These are phyloP conservation scores for Mucor plumbeus DNA, from an alignment of 371 early-diverging fungal species.

Conservation along the genomic window DNA sequence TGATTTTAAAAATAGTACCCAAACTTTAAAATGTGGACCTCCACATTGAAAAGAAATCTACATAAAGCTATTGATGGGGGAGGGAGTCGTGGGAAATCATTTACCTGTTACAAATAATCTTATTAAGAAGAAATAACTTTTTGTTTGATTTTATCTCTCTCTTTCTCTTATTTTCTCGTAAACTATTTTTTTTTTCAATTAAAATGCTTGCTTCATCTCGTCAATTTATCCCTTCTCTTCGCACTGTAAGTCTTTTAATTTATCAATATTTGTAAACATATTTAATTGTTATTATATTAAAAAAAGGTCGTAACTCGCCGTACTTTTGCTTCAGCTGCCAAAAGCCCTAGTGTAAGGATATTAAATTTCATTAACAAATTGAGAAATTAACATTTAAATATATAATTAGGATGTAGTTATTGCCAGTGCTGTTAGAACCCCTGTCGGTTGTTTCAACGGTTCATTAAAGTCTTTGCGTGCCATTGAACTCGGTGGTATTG, in stretches of 20 bases:
- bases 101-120: slow-evolving; percentile 11
- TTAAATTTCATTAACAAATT: no score
- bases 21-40: background rate
- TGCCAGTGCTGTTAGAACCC: slow-evolving; percentile 71
- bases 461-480: slow-evolving; percentile 69
- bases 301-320: slow-evolving; percentile 28
- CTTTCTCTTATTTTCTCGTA: slow-evolving; percentile 13
- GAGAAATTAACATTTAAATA: no score
- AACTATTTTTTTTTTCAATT: slow-evolving; percentile 10
- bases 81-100: slow-evolving; percentile 14
- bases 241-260: slow-evolving; percentile 4
- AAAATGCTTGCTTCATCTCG: slow-evolving; percentile 37
- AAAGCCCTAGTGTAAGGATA: slow-evolving; percentile 40
- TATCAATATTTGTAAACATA: no score
- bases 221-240: slow-evolving; percentile 25
- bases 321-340: slow-evolving; percentile 41
- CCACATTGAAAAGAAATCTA: background rate
- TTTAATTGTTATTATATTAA: background rate
- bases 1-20: background rate
- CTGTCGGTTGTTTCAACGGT: slow-evolving; percentile 79
- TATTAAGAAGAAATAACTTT: slow-evolving; percentile 2
- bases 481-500: slow-evolving; percentile 73
- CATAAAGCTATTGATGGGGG: no score
- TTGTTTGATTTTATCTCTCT: slow-evolving; percentile 1
- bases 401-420: slow-evolving; percentile 56